Conservation (phyloP, 2,329 filamentous ascomycete species). For the Aspergillus sp. region DNA sequence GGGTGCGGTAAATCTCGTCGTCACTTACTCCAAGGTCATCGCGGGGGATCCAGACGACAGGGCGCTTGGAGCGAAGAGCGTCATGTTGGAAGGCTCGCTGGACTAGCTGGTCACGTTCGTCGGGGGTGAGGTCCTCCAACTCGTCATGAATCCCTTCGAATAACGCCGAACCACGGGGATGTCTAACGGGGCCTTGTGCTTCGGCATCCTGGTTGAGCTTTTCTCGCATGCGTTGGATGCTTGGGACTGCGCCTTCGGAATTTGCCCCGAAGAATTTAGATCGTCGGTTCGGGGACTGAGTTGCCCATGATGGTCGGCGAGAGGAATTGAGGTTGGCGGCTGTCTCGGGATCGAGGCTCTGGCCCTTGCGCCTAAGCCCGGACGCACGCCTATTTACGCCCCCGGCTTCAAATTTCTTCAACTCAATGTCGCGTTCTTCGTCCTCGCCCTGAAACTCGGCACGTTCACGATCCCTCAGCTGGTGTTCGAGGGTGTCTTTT, state of each 20-base stretch:
- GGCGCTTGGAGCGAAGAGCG: slow-evolving; percentile 78
- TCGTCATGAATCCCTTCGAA: slow-evolving; percentile 89
- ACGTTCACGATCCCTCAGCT: slow-evolving; percentile 47
- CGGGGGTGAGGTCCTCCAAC: slow-evolving; percentile 88
- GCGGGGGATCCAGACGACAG: slow-evolving; percentile 89
- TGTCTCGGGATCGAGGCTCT: slow-evolving; percentile 15
- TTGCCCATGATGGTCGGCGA: slow-evolving; percentile 44
- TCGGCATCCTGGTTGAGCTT: slow-evolving; percentile 60
- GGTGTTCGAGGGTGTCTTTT: slow-evolving; percentile 45
- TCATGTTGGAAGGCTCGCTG: slow-evolving; percentile 88
- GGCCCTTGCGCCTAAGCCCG: slow-evolving; percentile 4
- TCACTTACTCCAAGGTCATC: slow-evolving; percentile 89
- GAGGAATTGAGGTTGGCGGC: slow-evolving; percentile 27
- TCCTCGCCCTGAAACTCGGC: slow-evolving; percentile 39
- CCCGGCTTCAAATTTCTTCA: slow-evolving; percentile 38
- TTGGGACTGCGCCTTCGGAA: slow-evolving; percentile 33
- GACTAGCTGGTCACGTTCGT: slow-evolving; percentile 81
- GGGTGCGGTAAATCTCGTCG: slow-evolving; percentile 81
- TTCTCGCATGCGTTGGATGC: slow-evolving; percentile 34
- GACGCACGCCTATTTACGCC: slow-evolving; percentile 18
- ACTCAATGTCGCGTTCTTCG: slow-evolving; percentile 50
- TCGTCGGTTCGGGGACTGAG: slow-evolving; percentile 39
- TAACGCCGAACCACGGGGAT: slow-evolving; percentile 70
- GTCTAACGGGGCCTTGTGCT: slow-evolving; percentile 59
- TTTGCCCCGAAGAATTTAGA: slow-evolving; percentile 41